phyloP scores from a whole-genome alignment of 2,329 filamentous ascomycete species.

The Tolypocladium inflatum region DNA sequence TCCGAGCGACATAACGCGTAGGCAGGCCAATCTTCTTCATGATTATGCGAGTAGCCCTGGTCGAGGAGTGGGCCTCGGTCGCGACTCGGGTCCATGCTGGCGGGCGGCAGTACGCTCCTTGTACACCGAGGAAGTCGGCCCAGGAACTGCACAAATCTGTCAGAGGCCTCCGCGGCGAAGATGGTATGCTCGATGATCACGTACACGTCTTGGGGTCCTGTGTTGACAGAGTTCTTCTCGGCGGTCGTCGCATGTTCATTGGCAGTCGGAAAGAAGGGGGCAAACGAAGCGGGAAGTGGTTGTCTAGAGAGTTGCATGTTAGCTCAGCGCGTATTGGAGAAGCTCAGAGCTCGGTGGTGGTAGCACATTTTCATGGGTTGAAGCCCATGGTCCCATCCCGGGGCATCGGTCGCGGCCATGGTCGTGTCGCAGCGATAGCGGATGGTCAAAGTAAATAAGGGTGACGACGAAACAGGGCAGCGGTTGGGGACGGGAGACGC shows the following conservation, averaged over 20 bases:
- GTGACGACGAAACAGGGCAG: neutral
- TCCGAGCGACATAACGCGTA: neutral
- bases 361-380: neutral
- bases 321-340: neutral
- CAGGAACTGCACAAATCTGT: neutral
- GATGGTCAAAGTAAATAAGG: neutral
- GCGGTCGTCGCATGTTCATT: neutral
- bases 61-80: neutral
- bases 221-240: too few species aligned
- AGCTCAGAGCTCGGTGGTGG: neutral
- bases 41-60: neutral
- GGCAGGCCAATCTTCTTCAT: slow-evolving; percentile 1
- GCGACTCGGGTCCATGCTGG: neutral
- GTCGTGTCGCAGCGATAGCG: neutral
- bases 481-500: neutral
- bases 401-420: neutral
- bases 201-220: neutral
- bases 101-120: neutral
- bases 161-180: neutral
- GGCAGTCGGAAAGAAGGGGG: neutral
- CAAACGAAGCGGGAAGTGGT: neutral
- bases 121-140: neutral
- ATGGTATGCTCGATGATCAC: neutral
- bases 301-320: neutral
- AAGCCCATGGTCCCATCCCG: neutral